Percentiles rank a stretch among this genome's conserved stretches.
Conservation (phyloP, 768 basidiomycete species). For the Calocybe cyanea region DNA sequence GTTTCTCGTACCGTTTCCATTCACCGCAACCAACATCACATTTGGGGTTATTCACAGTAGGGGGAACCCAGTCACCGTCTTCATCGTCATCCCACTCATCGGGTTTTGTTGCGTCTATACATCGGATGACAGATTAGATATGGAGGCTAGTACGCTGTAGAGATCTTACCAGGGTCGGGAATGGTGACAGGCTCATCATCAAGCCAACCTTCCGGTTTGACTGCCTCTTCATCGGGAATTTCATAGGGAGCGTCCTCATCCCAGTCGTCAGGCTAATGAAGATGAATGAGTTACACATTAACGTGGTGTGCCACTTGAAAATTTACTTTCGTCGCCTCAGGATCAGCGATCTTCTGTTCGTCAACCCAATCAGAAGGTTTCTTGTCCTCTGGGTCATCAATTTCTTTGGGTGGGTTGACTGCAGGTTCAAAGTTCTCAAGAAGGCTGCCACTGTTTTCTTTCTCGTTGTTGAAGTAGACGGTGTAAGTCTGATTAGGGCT, state of each 20-base stretch:
- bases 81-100: slow-evolving; percentile 99
- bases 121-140: neutral
- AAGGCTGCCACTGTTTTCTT: slow-evolving; percentile 73
- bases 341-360: slow-evolving; percentile 77
- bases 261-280: slow-evolving; percentile 84
- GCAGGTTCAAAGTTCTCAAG: slow-evolving; percentile 92
- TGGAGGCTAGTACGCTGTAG: too few relatives aligned
- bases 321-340: slow-evolving; percentile 74
- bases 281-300: slow-evolving; percentile 1
- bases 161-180: slow-evolving; percentile 75
- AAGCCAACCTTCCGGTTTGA: slow-evolving; percentile 94
- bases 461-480: slow-evolving; percentile 85
- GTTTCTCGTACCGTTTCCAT: slow-evolving; percentile 71
- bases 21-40: slow-evolving; percentile 94
- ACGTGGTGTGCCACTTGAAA: too few relatives aligned
- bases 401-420: slow-evolving; percentile 91
- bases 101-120: slow-evolving; percentile 83
- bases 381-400: slow-evolving; percentile 86
- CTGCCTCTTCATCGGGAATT: slow-evolving; percentile 82
- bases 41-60: slow-evolving; percentile 84
- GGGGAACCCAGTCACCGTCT: slow-evolving; percentile 97
- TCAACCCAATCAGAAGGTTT: slow-evolving; percentile 97
- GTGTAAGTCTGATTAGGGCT: slow-evolving; percentile 95
- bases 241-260: slow-evolving; percentile 95
- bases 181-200: slow-evolving; percentile 78